Conservation (phyloP, 2,329 filamentous ascomycete genomes). For the Teratosphaeria pseudoeucalypti region DNA sequence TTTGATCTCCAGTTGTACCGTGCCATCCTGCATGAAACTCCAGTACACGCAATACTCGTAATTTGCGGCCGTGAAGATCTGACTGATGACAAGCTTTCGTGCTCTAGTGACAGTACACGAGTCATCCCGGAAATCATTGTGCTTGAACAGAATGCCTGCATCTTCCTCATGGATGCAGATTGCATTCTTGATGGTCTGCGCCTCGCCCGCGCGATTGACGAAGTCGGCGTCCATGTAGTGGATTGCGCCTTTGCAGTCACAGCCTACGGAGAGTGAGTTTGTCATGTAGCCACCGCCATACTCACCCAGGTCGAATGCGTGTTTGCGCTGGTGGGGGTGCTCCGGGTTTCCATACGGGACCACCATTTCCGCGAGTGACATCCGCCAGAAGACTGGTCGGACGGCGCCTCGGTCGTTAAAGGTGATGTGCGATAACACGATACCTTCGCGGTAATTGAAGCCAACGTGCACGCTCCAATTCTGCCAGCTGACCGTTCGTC, state of each 20-base stretch:
- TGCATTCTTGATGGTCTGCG: constrained; percentile 79
- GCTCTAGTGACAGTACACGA: constrained; percentile 77
- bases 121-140: constrained; percentile 80
- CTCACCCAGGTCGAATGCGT: constrained; percentile 72
- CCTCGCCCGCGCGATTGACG: constrained; percentile 60
- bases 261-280: constrained; percentile 64
- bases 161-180: constrained; percentile 96
- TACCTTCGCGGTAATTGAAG: constrained; percentile 89
- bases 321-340: constrained; percentile 66
- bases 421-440: constrained; percentile 81
- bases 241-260: constrained; percentile 82
- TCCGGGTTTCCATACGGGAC: constrained; percentile 80
- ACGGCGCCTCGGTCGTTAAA: constrained; percentile 73
- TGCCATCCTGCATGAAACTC: constrained; percentile 88
- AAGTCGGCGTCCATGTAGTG: constrained; percentile 86
- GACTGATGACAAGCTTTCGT: constrained; percentile 75
- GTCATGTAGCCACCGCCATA: constrained; percentile 78
- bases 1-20: constrained; percentile 80
- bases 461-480: constrained; percentile 90
- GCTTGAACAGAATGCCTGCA: constrained; percentile 79
- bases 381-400: constrained; percentile 74
- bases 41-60: constrained; percentile 85
- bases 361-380: constrained; percentile 89
- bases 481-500: constrained; percentile 72
- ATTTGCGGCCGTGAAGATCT: constrained; percentile 91